A percentile compares a stretch with the other conserved stretches of the same genome.
Conservation (phyloP, 495 filamentous ascomycete genomes). For the Cudoniella acicularis region DNA sequence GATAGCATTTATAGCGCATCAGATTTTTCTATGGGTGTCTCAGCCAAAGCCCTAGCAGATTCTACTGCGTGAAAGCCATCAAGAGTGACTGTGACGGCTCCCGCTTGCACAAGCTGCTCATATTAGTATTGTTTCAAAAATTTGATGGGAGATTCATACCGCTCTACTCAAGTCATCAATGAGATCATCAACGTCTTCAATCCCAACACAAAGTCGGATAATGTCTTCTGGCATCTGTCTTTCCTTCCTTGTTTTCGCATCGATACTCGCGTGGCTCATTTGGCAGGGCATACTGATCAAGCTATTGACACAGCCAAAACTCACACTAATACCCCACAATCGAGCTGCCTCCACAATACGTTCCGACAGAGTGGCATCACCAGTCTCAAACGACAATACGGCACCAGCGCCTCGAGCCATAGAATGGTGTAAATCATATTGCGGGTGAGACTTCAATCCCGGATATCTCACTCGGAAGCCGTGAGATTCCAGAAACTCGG, state of each 20-base stretch:
- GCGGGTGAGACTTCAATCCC: conserved; percentile 87
- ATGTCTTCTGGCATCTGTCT: conserved; percentile 93
- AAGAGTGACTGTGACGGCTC: conserved; percentile 79
- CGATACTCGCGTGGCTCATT: conserved; percentile 99
- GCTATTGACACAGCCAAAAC: conserved; percentile 97
- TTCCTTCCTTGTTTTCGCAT: conserved; percentile 86
- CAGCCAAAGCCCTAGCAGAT: conserved; percentile 12
- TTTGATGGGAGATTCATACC: conserved; percentile 48
- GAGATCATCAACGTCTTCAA: conserved; percentile 89
- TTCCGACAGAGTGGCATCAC: conserved; percentile 74
- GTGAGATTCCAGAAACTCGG: conserved; percentile 83
- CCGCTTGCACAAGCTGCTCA: conserved; percentile 80
- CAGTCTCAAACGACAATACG: conserved; percentile 94
- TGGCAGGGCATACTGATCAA: conserved; percentile 98
- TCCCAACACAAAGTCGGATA: conserved; percentile 91
- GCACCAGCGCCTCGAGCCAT: conserved; percentile 93
- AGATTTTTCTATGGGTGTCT: conserved; percentile 19
- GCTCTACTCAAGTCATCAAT: conserved; percentile 90
- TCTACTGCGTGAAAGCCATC: conserved; percentile 65
- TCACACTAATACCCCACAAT: conserved; percentile 92
- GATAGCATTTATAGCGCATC: conserved; percentile 10
- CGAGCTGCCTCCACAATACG: conserved; percentile 89
- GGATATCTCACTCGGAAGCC: conserved; percentile 96
- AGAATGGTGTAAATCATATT: conserved; percentile 92
- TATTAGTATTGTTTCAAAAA: conserved; percentile 2